phyloP scores from a whole-genome alignment of 2,329 filamentous ascomycete genomes.

The Pyrenochaeta sp. region DNA sequence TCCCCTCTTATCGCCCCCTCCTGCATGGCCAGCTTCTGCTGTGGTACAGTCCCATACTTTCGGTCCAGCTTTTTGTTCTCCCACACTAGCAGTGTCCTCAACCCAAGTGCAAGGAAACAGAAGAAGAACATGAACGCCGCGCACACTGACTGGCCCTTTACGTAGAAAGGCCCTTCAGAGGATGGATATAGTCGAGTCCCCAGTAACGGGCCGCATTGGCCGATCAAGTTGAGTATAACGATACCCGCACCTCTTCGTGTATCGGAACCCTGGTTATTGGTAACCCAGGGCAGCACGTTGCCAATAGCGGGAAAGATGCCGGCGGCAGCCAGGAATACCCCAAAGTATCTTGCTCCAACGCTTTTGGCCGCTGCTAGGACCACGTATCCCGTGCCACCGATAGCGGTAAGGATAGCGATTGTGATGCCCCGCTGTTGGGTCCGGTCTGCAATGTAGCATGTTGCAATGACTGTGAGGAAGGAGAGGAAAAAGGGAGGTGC shows the following conservation, averaged over 20 bases:
- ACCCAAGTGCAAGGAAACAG: conserved; percentile 36
- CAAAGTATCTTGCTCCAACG: conserved; percentile 60
- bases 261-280: conserved; percentile 74
- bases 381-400: conserved; percentile 70
- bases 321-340: conserved; percentile 63
- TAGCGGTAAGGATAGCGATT: conserved; percentile 63
- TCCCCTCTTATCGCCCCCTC: conserved; percentile 26
- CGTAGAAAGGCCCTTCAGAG: conserved; percentile 42
- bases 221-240: conserved; percentile 72
- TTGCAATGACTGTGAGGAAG: conserved; percentile 68
- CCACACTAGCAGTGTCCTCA: conserved; percentile 45
- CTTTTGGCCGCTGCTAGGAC: conserved; percentile 67
- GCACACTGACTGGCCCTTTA: conserved; percentile 48
- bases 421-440: conserved; percentile 70
- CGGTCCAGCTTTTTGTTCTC: conserved; percentile 49
- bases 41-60: conserved; percentile 40
- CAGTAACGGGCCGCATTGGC: conserved; percentile 57
- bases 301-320: conserved; percentile 74
- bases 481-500: conserved; percentile 75
- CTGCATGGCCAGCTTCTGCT: conserved; percentile 34
- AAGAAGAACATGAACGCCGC: conserved; percentile 51
- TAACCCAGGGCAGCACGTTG: conserved; percentile 74
- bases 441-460: conserved; percentile 71
- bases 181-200: conserved; percentile 48
- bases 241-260: conserved; percentile 72